These are phyloP conservation scores for Choiromyces venosus DNA, from an alignment of 495 filamentous ascomycete species.

Conservation along the genomic window DNA sequence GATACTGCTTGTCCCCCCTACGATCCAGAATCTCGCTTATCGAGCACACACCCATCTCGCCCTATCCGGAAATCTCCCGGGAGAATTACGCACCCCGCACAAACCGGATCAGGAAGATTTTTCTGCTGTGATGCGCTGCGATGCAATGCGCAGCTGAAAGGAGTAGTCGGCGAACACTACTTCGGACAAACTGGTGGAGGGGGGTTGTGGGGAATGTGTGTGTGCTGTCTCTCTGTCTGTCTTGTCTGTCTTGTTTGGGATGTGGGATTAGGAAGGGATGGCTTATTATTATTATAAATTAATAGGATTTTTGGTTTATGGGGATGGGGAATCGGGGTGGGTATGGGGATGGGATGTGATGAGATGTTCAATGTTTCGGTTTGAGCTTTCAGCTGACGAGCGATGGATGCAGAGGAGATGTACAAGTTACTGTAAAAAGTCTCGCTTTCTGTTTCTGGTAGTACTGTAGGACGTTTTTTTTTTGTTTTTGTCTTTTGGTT, in stretches of 20 bases:
- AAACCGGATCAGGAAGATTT: neutral
- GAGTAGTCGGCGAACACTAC: neutral
- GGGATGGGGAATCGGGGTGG: neutral
- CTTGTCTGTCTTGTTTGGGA: too few relatives aligned
- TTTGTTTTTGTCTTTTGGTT: too few relatives aligned
- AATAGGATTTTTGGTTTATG: neutral
- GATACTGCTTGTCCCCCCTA: neutral
- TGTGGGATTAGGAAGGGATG: neutral
- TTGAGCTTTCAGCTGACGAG: slow-evolving; percentile 2
- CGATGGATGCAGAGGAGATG: neutral
- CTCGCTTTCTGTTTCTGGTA: neutral
- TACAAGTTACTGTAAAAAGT: neutral
- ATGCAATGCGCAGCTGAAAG: neutral
- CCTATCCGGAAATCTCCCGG: neutral
- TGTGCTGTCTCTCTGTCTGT: too few relatives aligned
- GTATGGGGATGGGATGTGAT: neutral
- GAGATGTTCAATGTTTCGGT: slow-evolving; percentile 1
- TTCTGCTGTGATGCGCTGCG: neutral
- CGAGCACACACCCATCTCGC: neutral
- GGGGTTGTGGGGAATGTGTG: neutral
- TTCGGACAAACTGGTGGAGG: neutral
- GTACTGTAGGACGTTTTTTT: neutral
- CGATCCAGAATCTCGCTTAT: neutral
- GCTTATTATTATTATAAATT: neutral
- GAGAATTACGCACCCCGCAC: neutral